phyloP scores from a whole-genome alignment of 2,329 filamentous ascomycete genomes.

The Cladosporium oxysporum region DNA sequence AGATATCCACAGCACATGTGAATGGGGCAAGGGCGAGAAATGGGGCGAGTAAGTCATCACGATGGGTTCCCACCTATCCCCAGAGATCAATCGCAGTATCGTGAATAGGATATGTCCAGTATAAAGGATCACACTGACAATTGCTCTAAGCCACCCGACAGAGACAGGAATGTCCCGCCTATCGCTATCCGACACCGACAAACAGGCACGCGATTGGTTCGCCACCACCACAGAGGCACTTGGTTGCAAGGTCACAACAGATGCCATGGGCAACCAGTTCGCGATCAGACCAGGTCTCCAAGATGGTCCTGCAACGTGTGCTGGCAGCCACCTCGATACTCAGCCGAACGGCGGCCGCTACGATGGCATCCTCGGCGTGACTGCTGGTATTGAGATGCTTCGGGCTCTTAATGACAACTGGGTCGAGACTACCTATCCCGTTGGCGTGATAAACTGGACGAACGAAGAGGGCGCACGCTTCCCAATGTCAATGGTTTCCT shows the following conservation, averaged over 20 bases:
- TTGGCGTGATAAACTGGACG: conserved; percentile 78
- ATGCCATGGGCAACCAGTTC: conserved; percentile 81
- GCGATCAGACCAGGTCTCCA: conserved; percentile 66
- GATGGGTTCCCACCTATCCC: background rate
- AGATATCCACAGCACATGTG: conserved; percentile 65
- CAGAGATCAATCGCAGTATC: background rate
- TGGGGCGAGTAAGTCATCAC: conserved; percentile 63
- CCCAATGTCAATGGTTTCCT: conserved; percentile 71
- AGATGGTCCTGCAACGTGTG: conserved; percentile 64
- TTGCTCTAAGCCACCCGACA: conserved; percentile 49
- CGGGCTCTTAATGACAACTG: conserved; percentile 66
- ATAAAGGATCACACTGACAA: background rate
- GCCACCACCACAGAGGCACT: conserved; percentile 61
- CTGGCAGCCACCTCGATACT: conserved; percentile 65
- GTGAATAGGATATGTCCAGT: too few species aligned
- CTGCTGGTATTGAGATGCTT: conserved; percentile 72
- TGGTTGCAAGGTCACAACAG: conserved; percentile 67
- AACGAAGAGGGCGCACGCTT: conserved; percentile 84
- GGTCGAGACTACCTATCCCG: conserved; percentile 67
- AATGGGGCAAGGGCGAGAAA: conserved; percentile 65
- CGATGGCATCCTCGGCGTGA: conserved; percentile 75
- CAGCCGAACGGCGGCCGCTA: conserved; percentile 66
- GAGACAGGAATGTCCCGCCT: conserved; percentile 79
- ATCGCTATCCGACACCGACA: conserved; percentile 70
- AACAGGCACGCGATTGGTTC: conserved; percentile 74